phyloP scores from a whole-genome alignment of 2,329 filamentous ascomycete species.

The Aspergillus brasiliensis region DNA sequence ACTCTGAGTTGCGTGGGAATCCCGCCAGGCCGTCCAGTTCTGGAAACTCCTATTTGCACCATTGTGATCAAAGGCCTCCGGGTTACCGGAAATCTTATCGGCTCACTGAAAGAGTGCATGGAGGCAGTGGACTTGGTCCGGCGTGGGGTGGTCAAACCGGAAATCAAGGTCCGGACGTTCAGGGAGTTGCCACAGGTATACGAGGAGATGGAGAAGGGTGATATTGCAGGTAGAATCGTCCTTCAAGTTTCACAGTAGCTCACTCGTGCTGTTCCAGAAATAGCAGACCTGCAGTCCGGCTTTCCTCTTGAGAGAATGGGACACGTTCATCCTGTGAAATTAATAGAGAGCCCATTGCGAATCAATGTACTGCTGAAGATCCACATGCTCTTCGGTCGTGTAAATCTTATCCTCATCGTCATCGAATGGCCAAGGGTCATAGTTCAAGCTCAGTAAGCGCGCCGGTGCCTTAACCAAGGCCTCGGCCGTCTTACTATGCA shows the following conservation, averaged over 20 bases:
- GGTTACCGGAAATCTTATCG: slow-evolving; percentile 49
- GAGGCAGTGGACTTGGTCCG: slow-evolving; percentile 50
- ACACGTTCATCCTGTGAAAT: neutral
- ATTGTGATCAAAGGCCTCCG: slow-evolving; percentile 51
- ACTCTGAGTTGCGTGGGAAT: slow-evolving; percentile 50
- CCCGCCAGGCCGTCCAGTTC: slow-evolving; percentile 39
- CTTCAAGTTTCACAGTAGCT: slow-evolving; percentile 39
- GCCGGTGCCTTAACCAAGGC: slow-evolving; percentile 29
- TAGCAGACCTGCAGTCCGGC: neutral
- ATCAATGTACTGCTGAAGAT: slow-evolving; percentile 9
- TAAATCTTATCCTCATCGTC: neutral
- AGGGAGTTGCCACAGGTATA: slow-evolving; percentile 46
- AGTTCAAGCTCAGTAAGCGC: slow-evolving; percentile 12
- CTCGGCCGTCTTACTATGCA: slow-evolving; percentile 32
- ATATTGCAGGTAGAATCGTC: slow-evolving; percentile 47
- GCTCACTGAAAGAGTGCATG: slow-evolving; percentile 49
- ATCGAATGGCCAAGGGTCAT: neutral
- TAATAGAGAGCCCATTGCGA: neutral
- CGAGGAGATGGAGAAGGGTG: slow-evolving; percentile 49
- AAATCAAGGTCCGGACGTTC: slow-evolving; percentile 46
- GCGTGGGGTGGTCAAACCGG: slow-evolving; percentile 46
- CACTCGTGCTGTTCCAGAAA: neutral
- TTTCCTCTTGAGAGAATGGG: neutral
- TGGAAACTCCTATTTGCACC: slow-evolving; percentile 46
- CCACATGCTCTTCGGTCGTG: neutral